Conservation (phyloP, 176 grass and related monocot genomes). For the Elaeis guineensis region DNA sequence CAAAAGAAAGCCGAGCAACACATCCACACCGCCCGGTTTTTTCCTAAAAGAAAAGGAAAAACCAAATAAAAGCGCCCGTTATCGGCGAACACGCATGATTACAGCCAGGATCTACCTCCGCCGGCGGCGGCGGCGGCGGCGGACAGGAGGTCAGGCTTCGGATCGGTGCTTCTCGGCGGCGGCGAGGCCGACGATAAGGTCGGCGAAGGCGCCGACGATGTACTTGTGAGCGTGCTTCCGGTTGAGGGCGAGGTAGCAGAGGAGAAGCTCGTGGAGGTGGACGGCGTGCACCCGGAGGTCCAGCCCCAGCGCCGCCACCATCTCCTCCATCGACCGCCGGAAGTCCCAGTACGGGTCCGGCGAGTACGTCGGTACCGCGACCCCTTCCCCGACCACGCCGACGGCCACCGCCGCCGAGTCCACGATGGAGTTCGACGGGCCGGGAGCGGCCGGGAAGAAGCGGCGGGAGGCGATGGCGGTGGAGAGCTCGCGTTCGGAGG, state of each 20-base stretch:
- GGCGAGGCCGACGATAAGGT: constrained; percentile 78
- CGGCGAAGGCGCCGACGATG: constrained; percentile 86
- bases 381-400: constrained; percentile 29
- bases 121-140: neutral
- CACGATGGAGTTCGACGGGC: constrained; percentile 77
- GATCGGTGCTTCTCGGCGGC: neutral
- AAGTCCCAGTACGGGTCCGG: constrained; percentile 91
- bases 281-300: constrained; percentile 41
- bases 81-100: too few species aligned
- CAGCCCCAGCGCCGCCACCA: constrained; percentile 61
- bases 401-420: constrained; percentile 36
- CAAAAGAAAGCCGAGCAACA: too few species aligned
- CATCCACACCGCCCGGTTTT: too few species aligned
- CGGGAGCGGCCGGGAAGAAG: constrained; percentile 68
- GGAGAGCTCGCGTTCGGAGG: constrained; percentile 34
- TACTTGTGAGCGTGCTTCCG: constrained; percentile 73
- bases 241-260: constrained; percentile 98
- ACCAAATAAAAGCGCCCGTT: too few species aligned
- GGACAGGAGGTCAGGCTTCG: neutral
- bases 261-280: constrained; percentile 78
- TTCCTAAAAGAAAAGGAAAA: too few species aligned
- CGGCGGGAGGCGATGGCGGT: constrained; percentile 91
- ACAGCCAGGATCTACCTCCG: too few species aligned
- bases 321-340: constrained; percentile 89
- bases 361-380: constrained; percentile 86